Conservation (phyloP, 1,284 basidiomycete genomes). For the Microbotryum silenes-acaulis region DNA sequence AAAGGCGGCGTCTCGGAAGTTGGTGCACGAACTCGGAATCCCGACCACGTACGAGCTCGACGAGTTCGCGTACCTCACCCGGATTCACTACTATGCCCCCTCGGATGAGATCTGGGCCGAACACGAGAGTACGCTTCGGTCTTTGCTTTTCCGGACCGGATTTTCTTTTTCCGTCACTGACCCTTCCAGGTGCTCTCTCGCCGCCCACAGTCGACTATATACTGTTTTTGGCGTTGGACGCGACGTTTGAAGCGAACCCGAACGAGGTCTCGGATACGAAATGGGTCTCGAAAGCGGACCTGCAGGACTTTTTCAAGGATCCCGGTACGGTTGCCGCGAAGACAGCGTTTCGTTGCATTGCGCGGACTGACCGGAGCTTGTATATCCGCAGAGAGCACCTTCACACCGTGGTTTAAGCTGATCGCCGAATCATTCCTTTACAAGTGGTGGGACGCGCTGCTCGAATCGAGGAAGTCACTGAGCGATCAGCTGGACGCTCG, state of each 20-base stretch:
- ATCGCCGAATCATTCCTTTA: slow-evolving; percentile 95
- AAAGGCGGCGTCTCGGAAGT: slow-evolving; percentile 83
- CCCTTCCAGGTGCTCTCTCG: slow-evolving; percentile 17
- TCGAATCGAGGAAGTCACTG: slow-evolving; percentile 41
- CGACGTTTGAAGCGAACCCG: slow-evolving; percentile 69
- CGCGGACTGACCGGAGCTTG: not conserved
- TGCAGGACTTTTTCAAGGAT: slow-evolving; percentile 83
- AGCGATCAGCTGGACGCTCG: slow-evolving; percentile 19
- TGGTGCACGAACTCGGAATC: slow-evolving; percentile 95
- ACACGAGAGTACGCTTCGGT: slow-evolving; percentile 73
- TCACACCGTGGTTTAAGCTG: slow-evolving; percentile 99
- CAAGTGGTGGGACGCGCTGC: slow-evolving; percentile 94
- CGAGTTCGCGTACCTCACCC: slow-evolving; percentile 86
- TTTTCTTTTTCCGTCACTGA: not conserved
- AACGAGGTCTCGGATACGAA: slow-evolving; percentile 90
- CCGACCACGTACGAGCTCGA: slow-evolving; percentile 68
- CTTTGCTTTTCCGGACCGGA: not conserved
- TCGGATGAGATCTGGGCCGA: slow-evolving; percentile 93
- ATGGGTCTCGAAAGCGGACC: slow-evolving; percentile 84
- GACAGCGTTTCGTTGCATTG: slow-evolving; percentile 1
- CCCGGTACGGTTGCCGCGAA: slow-evolving; percentile 48
- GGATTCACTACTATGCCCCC: slow-evolving; percentile 96
- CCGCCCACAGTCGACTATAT: slow-evolving; percentile 88
- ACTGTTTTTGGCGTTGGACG: slow-evolving; percentile 83
- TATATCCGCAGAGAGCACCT: slow-evolving; percentile 58